Evolutionary conservation across 495 filamentous ascomycete genomes (phyloP).

Genomic region (Astrothelium subdiscretum): DNA sequence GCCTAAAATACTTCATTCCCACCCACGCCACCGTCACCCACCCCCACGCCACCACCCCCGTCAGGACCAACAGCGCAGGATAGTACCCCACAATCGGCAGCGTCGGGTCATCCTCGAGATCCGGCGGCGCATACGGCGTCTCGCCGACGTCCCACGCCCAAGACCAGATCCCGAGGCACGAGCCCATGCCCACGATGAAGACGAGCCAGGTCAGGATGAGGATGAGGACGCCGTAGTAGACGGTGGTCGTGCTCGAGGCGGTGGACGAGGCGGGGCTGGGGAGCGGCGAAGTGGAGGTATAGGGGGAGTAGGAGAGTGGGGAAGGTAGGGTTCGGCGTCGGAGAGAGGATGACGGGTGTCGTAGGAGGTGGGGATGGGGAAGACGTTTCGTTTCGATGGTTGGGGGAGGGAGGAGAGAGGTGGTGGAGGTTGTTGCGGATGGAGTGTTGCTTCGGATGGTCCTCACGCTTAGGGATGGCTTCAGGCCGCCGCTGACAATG

Average conservation of each 20-base stretch:
- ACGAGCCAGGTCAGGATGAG: slow-evolving; percentile 83
- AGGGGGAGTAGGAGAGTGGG: slow-evolving; percentile 14
- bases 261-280: slow-evolving; percentile 33
- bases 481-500: neutral
- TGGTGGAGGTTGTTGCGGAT: slow-evolving; percentile 26
- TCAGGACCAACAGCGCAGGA: slow-evolving; percentile 83
- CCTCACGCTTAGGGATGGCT: neutral
- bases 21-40: slow-evolving; percentile 97
- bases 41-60: slow-evolving; percentile 94
- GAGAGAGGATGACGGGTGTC: neutral
- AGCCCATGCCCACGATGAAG: slow-evolving; percentile 91
- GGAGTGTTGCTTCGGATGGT: slow-evolving; percentile 9
- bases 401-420: slow-evolving; percentile 45
- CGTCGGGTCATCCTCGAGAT: slow-evolving; percentile 85
- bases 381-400: slow-evolving; percentile 55
- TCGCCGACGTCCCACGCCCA: slow-evolving; percentile 99
- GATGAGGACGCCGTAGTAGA: slow-evolving; percentile 94
- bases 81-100: slow-evolving; percentile 95
- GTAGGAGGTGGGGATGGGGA: slow-evolving; percentile 48
- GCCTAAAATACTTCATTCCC: slow-evolving; percentile 98
- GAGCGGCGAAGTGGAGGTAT: slow-evolving; percentile 28
- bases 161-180: slow-evolving; percentile 93
- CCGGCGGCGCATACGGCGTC: slow-evolving; percentile 84
- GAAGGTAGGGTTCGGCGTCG: slow-evolving; percentile 3
- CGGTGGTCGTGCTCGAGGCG: slow-evolving; percentile 69